Percentiles rank a stretch among this genome's conserved stretches.
Evolutionary conservation across 345 rosid genomes (phyloP).

Genomic region (Rhizophora mangle): DNA sequence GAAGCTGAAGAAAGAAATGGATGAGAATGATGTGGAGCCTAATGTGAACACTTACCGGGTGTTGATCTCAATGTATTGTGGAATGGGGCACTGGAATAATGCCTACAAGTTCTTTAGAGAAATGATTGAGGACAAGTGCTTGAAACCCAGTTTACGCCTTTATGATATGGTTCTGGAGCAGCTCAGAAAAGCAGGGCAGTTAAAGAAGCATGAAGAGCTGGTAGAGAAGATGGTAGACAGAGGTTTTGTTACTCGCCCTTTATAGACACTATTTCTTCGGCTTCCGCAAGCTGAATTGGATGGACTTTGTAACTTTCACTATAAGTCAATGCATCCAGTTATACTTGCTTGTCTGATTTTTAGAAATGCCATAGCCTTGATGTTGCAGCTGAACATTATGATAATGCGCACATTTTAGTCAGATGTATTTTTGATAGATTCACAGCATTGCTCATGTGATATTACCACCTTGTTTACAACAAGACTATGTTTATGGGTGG

Average conservation of each 20-base stretch:
- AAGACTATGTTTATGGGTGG: too few relatives aligned
- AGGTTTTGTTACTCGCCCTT: constrained; percentile 57
- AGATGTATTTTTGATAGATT: too few relatives aligned
- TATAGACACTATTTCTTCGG: constrained; percentile 19
- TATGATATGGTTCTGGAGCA: constrained; percentile 71
- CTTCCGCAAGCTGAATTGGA: not conserved
- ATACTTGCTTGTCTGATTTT: not conserved
- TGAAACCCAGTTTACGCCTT: constrained; percentile 60
- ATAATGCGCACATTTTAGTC: too few relatives aligned
- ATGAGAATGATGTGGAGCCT: constrained; percentile 69
- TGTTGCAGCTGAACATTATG: too few relatives aligned
- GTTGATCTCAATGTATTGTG: constrained; percentile 81
- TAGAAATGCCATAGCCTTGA: not conserved
- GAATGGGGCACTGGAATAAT: constrained; percentile 96
- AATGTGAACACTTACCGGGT: constrained; percentile 80
- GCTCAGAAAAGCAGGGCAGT: constrained; percentile 75
- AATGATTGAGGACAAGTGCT: constrained; percentile 83
- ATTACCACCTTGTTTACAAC: too few relatives aligned
- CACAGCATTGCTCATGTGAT: too few relatives aligned
- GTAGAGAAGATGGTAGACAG: constrained; percentile 80
- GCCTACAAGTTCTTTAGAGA: constrained; percentile 73
- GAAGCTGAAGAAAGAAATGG: constrained; percentile 94
- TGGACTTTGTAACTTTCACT: not conserved
- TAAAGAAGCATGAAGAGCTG: constrained; percentile 88
- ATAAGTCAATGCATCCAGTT: not conserved